Conservation (phyloP, 176 grass and related monocot genomes). For the Olyra latifolia region DNA sequence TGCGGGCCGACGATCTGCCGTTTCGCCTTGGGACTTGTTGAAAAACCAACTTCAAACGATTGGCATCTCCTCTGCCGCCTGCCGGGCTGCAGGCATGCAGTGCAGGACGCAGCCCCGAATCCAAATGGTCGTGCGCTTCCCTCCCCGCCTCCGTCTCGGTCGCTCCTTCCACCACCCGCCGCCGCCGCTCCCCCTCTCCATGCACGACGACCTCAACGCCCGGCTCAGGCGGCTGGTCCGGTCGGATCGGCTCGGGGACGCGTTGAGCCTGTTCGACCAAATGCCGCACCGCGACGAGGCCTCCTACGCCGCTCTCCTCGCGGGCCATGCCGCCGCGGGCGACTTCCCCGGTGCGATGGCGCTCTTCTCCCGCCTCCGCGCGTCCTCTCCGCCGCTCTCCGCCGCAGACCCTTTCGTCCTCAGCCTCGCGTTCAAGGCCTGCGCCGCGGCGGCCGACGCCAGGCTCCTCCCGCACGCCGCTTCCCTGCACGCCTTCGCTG, state of each 20-base stretch:
- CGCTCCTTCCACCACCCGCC: neutral
- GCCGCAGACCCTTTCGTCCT: slow-evolving; percentile 53
- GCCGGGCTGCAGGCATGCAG: too few relatives aligned
- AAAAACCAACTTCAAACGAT: too few relatives aligned
- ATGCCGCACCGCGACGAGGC: slow-evolving; percentile 47
- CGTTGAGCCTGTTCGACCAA: slow-evolving; percentile 53
- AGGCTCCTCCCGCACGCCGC: slow-evolving; percentile 8
- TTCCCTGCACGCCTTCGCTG: slow-evolving; percentile 48
- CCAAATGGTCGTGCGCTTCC: slow-evolving; percentile 20
- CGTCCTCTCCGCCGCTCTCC: slow-evolving; percentile 11
- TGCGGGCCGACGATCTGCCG: too few relatives aligned
- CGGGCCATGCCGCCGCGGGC: slow-evolving; percentile 30
- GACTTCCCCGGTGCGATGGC: slow-evolving; percentile 38
- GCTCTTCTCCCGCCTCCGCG: slow-evolving; percentile 53
- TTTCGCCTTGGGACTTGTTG: too few relatives aligned
- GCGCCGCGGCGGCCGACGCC: neutral
- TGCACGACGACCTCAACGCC: slow-evolving; percentile 32
- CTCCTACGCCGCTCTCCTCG: slow-evolving; percentile 55
- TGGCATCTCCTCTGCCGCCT: neutral
- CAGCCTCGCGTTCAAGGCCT: slow-evolving; percentile 59
- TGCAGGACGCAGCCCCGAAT: neutral
- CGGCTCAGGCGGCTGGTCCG: slow-evolving; percentile 34
- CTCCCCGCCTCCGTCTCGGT: neutral
- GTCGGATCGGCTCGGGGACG: slow-evolving; percentile 37
- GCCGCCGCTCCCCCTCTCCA: neutral